Evolutionary conservation across 1,139 yeast species (phyloP).

Genomic region (Diutina siamensis): DNA sequence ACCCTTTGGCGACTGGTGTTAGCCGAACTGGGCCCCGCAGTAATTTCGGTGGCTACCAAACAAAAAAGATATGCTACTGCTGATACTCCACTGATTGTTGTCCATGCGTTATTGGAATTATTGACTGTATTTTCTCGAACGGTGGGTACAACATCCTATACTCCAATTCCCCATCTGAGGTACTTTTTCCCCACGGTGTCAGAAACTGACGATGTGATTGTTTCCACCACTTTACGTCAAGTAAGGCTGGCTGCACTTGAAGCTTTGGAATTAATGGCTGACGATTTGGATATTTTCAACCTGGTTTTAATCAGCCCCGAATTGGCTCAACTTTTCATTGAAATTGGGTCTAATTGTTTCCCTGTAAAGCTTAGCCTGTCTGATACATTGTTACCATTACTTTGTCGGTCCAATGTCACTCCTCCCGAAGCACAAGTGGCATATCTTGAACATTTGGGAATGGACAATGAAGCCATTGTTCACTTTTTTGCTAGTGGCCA

Average conservation of each 20-base stretch:
- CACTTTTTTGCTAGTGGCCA: not conserved
- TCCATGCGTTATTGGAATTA: not conserved
- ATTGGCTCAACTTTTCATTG: not conserved
- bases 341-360: not conserved
- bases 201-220: not conserved
- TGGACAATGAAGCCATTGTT: not conserved
- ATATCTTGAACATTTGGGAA: conserved; percentile 1
- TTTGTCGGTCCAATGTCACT: not conserved
- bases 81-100: not conserved
- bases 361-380: not conserved
- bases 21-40: not conserved
- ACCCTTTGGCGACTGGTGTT: not conserved
- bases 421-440: conserved; percentile 1
- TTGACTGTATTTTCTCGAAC: not conserved
- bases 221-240: not conserved
- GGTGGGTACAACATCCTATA: not conserved
- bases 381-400: not conserved
- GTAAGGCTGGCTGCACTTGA: not conserved
- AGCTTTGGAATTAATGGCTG: not conserved
- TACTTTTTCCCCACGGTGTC: not conserved
- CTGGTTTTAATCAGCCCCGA: not conserved
- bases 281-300: not conserved
- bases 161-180: not conserved
- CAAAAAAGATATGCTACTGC: not conserved
- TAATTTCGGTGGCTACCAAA: not conserved